Evolutionary conservation across 2,329 filamentous ascomycete genomes (phyloP).

Genomic region (Epichloe gansuensis): DNA sequence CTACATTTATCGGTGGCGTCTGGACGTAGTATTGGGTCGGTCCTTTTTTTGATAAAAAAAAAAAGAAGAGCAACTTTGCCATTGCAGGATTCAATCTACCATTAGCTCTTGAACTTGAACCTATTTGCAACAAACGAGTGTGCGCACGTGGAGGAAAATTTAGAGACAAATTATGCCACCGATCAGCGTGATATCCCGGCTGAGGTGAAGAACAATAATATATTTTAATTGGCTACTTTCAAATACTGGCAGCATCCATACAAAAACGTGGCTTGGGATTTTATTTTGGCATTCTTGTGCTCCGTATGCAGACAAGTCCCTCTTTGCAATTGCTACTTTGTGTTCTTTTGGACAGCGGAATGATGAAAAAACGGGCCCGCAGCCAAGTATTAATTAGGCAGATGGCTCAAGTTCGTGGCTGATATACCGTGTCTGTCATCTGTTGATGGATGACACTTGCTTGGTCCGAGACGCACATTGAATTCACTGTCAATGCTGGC

Average conservation of each 20-base stretch:
- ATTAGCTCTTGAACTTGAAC: not conserved
- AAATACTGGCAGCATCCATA: not conserved
- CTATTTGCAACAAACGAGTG: not conserved
- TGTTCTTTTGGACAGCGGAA: too few relatives aligned
- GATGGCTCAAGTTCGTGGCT: too few relatives aligned
- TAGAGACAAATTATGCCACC: not conserved
- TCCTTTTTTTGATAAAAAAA: not conserved
- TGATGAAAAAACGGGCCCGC: too few relatives aligned
- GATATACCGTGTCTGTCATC: not conserved
- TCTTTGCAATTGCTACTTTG: too few relatives aligned
- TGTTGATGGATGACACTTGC: not conserved
- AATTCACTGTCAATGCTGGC: not conserved
- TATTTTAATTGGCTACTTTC: slow-evolving; percentile 2
- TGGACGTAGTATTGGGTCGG: not conserved
- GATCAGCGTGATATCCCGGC: not conserved
- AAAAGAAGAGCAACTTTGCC: not conserved
- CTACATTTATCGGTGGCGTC: not conserved
- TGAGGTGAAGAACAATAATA: slow-evolving; percentile 3
- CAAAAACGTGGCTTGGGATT: too few relatives aligned
- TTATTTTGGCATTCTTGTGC: too few relatives aligned
- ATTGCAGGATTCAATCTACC: not conserved
- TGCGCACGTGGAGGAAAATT: not conserved
- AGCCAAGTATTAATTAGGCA: too few relatives aligned
- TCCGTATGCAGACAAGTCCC: too few relatives aligned
- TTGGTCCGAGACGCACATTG: not conserved